These are phyloP conservation scores for Trichosanthes cucumerina DNA, from an alignment of 306 rosid species.

Conservation along the genomic window DNA sequence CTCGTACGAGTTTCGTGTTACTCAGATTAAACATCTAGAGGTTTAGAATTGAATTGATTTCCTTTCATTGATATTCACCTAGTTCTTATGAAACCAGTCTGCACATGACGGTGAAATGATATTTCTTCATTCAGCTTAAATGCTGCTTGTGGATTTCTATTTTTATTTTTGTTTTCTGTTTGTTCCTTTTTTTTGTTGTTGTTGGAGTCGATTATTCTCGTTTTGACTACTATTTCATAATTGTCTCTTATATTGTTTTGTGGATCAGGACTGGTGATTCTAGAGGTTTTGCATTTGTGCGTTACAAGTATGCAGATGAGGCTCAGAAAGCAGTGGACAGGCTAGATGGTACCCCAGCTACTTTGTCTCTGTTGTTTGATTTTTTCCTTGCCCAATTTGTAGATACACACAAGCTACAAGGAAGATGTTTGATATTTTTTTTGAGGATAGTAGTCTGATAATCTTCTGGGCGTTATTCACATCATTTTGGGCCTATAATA, in stretches of 20 bases:
- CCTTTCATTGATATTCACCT: background rate
- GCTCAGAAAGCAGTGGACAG: slow-evolving; percentile 83
- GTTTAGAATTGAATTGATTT: background rate
- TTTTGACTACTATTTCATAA: background rate
- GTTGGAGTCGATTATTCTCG: background rate
- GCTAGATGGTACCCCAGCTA: slow-evolving; percentile 56
- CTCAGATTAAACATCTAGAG: background rate
- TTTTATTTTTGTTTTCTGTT: background rate
- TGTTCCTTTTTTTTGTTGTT: background rate
- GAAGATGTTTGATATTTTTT: background rate
- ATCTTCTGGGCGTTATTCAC: background rate
- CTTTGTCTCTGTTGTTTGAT: background rate
- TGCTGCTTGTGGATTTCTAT: background rate
- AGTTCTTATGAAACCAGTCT: background rate
- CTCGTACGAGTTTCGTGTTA: background rate
- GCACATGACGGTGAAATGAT: background rate
- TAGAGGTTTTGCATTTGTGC: slow-evolving; percentile 89
- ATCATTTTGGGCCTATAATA: background rate
- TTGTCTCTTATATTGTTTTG: background rate
- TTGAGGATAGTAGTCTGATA: background rate
- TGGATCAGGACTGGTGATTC: slow-evolving; percentile 70
- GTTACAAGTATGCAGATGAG: slow-evolving; percentile 84
- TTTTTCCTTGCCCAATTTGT: background rate
- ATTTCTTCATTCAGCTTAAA: background rate
- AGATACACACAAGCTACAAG: background rate